Conservation (phyloP, 1,139 yeast genomes). For the Lodderomyces elongisporus region DNA sequence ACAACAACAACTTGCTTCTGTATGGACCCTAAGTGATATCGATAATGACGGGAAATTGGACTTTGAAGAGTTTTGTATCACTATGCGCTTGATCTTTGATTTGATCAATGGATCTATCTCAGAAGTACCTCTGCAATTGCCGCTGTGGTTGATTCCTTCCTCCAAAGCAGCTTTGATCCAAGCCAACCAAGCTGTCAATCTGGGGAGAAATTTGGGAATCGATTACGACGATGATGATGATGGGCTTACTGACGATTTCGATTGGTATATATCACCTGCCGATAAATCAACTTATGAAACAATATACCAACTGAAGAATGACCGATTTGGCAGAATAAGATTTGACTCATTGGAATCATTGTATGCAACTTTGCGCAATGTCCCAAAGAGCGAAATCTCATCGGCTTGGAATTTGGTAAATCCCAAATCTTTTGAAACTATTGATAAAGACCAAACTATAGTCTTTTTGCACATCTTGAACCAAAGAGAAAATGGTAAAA, state of each 20-base stretch:
- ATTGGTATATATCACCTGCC: constrained; percentile 93
- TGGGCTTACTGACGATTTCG: constrained; percentile 67
- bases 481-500: constrained; percentile 81
- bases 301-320: constrained; percentile 70
- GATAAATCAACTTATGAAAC: constrained; percentile 77
- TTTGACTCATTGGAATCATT: constrained; percentile 68
- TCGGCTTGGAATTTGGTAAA: constrained; percentile 95
- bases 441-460: constrained; percentile 88
- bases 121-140: constrained; percentile 65
- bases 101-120: constrained; percentile 70
- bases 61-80: constrained; percentile 95
- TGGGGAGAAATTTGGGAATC: constrained; percentile 25
- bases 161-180: constrained; percentile 79
- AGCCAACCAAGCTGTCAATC: constrained; percentile 64
- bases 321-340: constrained; percentile 74
- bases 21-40: constrained; percentile 92
- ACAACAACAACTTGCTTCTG: constrained; percentile 67
- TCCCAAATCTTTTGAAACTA: constrained; percentile 80
- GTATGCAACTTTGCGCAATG: constrained; percentile 61
- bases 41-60: constrained; percentile 89
- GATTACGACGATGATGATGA: constrained; percentile 47
- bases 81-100: constrained; percentile 93
- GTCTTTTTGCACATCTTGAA: constrained; percentile 87
- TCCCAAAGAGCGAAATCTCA: constrained; percentile 82
- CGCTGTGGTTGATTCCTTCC: constrained; percentile 89